Evolutionary conservation across 1,139 yeast species (phyloP).

Genomic region (Debaryomyces psychrophilus): DNA sequence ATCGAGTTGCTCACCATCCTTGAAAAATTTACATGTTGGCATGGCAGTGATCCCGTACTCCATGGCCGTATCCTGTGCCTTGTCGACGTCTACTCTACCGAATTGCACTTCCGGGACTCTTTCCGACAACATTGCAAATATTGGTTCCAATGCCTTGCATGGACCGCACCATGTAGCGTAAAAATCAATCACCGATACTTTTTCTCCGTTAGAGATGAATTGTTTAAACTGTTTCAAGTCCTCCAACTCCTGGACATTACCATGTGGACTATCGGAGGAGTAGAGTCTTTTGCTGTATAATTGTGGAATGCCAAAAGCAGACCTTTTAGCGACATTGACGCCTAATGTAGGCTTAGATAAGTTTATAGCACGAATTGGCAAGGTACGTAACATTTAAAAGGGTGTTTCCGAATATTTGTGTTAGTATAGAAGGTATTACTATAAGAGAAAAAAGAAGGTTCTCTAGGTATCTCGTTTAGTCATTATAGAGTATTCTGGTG

Average conservation of each 20-base stretch:
- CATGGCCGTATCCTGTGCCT: constrained; percentile 32
- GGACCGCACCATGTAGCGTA: constrained; percentile 55
- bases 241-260: constrained; percentile 26
- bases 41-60: constrained; percentile 38
- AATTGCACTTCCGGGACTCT: constrained; percentile 44
- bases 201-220: constrained; percentile 25
- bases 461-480: background rate
- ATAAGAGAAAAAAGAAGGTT: background rate
- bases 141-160: constrained; percentile 47
- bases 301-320: background rate
- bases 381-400: constrained; percentile 5
- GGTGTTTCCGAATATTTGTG: background rate
- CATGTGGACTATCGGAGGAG: constrained; percentile 10
- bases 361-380: constrained; percentile 2
- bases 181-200: constrained; percentile 42
- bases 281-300: constrained; percentile 4
- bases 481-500: background rate
- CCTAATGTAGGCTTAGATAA: constrained; percentile 1
- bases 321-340: background rate
- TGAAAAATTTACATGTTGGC: constrained; percentile 40
- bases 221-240: constrained; percentile 21
- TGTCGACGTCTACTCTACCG: constrained; percentile 42
- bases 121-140: constrained; percentile 37
- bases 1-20: constrained; percentile 32
- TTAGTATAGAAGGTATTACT: too few species aligned